These are phyloP conservation scores for Ophiostoma australiae DNA, from an alignment of 2,329 filamentous ascomycete species.

Conservation along the genomic window DNA sequence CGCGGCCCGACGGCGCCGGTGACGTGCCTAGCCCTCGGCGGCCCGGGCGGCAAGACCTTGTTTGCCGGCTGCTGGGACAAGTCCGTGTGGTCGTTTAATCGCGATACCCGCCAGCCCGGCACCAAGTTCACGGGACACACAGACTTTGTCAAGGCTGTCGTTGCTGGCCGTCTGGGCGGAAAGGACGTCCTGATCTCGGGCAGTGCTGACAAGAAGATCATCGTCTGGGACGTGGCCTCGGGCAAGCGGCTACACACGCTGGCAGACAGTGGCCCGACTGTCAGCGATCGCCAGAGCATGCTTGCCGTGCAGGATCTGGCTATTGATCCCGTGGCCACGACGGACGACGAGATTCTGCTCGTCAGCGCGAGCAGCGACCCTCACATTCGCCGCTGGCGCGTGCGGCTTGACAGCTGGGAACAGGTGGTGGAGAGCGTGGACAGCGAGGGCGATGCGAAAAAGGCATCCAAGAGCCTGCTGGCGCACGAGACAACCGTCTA, in stretches of 20 bases:
- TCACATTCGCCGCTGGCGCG: slow-evolving; percentile 71
- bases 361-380: slow-evolving; percentile 78
- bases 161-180: slow-evolving; percentile 56
- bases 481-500: slow-evolving; percentile 92
- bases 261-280: slow-evolving; percentile 51
- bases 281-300: slow-evolving; percentile 48
- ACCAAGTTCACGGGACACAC: slow-evolving; percentile 68
- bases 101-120: slow-evolving; percentile 50
- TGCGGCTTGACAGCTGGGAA: slow-evolving; percentile 49
- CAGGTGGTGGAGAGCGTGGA: slow-evolving; percentile 46
- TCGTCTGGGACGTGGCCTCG: slow-evolving; percentile 73
- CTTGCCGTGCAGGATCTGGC: slow-evolving; percentile 76
- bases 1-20: slow-evolving; percentile 74
- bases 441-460: background rate
- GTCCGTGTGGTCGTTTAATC: slow-evolving; percentile 78
- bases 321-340: slow-evolving; percentile 62
- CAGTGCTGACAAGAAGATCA: slow-evolving; percentile 70
- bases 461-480: slow-evolving; percentile 43
- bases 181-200: slow-evolving; percentile 66
- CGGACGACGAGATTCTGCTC: slow-evolving; percentile 49
- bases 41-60: slow-evolving; percentile 52
- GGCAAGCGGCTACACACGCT: slow-evolving; percentile 68
- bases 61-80: slow-evolving; percentile 97
- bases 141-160: slow-evolving; percentile 85
- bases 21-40: slow-evolving; percentile 66